Evolutionary conservation across 371 early-diverging fungal species (phyloP).

Genomic region (Mucor ambiguus): DNA sequence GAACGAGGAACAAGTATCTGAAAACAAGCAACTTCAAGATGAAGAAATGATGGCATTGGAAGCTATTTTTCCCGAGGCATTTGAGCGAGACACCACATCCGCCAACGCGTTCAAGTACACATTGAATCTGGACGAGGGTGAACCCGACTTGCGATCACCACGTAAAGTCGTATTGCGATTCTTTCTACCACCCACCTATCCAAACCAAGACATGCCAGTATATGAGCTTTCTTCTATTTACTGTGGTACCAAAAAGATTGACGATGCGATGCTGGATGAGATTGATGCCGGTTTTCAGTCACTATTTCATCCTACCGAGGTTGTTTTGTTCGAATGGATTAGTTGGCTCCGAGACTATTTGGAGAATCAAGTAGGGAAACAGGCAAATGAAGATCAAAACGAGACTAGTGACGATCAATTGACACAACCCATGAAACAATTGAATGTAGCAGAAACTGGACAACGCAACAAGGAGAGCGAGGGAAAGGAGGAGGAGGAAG

Average conservation of each 20-base stretch:
- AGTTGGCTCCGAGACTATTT: slow-evolving; percentile 69
- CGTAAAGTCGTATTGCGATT: slow-evolving; percentile 48
- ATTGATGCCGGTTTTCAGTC: slow-evolving; percentile 58
- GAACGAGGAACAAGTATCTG: slow-evolving; percentile 20
- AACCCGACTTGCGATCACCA: slow-evolving; percentile 32
- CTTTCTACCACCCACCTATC: slow-evolving; percentile 71
- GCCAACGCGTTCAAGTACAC: slow-evolving; percentile 32
- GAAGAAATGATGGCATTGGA: slow-evolving; percentile 46
- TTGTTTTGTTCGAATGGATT: slow-evolving; percentile 79
- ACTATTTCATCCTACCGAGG: slow-evolving; percentile 68
- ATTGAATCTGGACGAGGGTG: slow-evolving; percentile 40
- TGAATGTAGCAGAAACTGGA: slow-evolving; percentile 8
- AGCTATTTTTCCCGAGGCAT: slow-evolving; percentile 43
- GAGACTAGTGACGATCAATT: background rate
- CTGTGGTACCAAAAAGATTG: slow-evolving; percentile 59
- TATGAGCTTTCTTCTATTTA: slow-evolving; percentile 73
- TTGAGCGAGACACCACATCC: slow-evolving; percentile 20
- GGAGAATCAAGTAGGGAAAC: slow-evolving; percentile 27
- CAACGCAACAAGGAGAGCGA: slow-evolving; percentile 10
- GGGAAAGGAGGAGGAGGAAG: background rate
- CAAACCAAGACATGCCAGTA: slow-evolving; percentile 64
- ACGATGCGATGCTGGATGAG: slow-evolving; percentile 39
- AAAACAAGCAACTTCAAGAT: slow-evolving; percentile 37
- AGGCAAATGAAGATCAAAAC: slow-evolving; percentile 6
- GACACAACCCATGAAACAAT: background rate